Evolutionary conservation across 441 rosid species (phyloP), one percentile per base, ranked within the genome.

Genomic region (Pelargonium fulgidum): DNA sequence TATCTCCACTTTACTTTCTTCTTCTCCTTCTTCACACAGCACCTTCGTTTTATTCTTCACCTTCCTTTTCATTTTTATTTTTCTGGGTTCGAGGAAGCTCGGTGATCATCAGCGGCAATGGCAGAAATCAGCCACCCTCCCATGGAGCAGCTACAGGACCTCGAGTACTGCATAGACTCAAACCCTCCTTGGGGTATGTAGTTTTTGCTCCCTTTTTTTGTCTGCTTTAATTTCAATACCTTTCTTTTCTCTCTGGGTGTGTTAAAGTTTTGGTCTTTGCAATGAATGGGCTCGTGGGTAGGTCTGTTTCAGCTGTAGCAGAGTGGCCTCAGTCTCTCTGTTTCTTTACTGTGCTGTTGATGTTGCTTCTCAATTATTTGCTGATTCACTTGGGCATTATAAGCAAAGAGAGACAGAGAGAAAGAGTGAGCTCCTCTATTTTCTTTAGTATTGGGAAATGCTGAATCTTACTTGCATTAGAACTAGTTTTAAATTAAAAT

Each of bases 111-210:
- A 17, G 19, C 19, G 69, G 64, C 66, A 82, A 89, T 91, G 99
- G 96, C 97, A 24, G 99, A 87, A 62, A 87, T 88, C 48, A 81
- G 68, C 47, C 91, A 88, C 72, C 93, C 79, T 74, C 93, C 93
- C 42, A 85, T 86, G 91, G 93, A 88, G 36, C 93, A 88, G 71
- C 91, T 86, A 64, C 93, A 88, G 73, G 89, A 88, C 89, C 93
- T 88, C 52, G 89, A 88, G 70, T 88, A 88, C 85, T 88, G 93
- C 88, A 88, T 88, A 81, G 88, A 88, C 87, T 88, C 93, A 70
- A 88, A 86, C 75, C 91, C 93, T 79, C 79, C 93, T 64, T 88
- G 93, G 93, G 85, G 93, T 88, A 81, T 19, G 79, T 45, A n/a
- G 24, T 6, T 26, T 39, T 39, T 26, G 52, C n/a, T 62, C 4